Percentiles rank a stretch among this genome's conserved stretches.
These are phyloP conservation scores for Cucurbita argyrosperma DNA, from an alignment of 306 rosid species.

Conservation along the genomic window DNA sequence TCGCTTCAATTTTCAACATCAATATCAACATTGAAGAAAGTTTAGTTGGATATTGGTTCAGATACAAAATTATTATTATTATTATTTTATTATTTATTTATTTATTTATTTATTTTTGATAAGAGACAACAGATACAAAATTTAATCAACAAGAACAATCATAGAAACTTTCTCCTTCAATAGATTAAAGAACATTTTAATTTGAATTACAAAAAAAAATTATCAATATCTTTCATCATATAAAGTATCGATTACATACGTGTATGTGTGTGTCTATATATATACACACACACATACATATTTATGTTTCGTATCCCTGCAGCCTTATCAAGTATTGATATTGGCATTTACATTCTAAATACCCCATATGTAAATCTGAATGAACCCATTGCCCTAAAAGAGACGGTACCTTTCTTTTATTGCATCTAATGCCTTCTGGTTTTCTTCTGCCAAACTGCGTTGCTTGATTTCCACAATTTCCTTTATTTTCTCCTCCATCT, in stretches of 20 bases:
- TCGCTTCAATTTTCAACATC: background rate
- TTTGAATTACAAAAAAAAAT: background rate
- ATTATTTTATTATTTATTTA: too few relatives aligned
- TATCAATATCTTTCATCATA: background rate
- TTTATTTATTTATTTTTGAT: too few relatives aligned
- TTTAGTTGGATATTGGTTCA: background rate
- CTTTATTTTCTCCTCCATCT: slow-evolving; percentile 97
- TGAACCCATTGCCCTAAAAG: slow-evolving; percentile 3
- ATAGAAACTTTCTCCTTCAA: background rate
- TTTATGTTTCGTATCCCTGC: too few relatives aligned
- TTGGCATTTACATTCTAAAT: background rate
- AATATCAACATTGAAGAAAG: background rate
- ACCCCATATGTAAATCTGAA: background rate
- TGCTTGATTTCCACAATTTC: slow-evolving; percentile 97
- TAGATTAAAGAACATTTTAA: background rate
- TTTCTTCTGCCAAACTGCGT: slow-evolving; percentile 93
- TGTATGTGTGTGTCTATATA: too few relatives aligned
- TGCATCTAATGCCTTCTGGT: slow-evolving; percentile 80
- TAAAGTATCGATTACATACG: too few relatives aligned
- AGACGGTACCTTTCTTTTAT: slow-evolving; percentile 65
- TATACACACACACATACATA: too few relatives aligned
- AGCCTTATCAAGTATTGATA: background rate
- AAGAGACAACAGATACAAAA: background rate
- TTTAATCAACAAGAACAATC: background rate
- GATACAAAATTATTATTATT: too few relatives aligned